Evolutionary conservation across 768 basidiomycete species (phyloP), one percentile per base, ranked within the genome.

Genomic region (Boletus speciosus): DNA sequence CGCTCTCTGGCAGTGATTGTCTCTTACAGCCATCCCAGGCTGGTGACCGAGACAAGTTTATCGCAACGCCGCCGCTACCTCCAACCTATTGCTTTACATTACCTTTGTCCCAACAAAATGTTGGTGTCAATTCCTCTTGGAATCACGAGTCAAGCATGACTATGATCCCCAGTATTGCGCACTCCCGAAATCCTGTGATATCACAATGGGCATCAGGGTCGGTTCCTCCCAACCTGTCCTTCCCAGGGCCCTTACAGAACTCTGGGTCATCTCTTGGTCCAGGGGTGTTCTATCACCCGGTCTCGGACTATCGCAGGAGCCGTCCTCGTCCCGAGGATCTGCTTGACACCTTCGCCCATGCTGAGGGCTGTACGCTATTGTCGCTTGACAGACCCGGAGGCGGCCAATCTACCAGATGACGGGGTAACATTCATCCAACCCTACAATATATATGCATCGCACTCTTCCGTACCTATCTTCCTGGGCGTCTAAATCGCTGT

Each of bases 291-390:
- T 43, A 21, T 45, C 51, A 42, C 36, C n/a, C 36, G 6, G 36
- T 41, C 46, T 48, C 64, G 32, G 55, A 54, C 9, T 40, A 31
- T 47, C 35, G 34, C 25, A 23, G 43, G 31, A 39, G 25, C 10
- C 41, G 48, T 38, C 56, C 44, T 31, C 40, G 29, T 46, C 23
- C 52, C 8, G 52, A 52, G 29, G 34, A 35, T 35, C 39, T 25
- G 14, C 27, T 37, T 31, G 10, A 16, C 19, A 41, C 49, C n/a
- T 35, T 40, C 32, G 5, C 51, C 9, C 16, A 47, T 19, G 9
- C 15, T 39, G 60, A 65, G n/a, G 41, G 35, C 27, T 52, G 34
- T 27, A 45, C 48, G 11, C n/a, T 25, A 6, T 45, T 50, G 25
- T 57, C 50, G 19, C 36, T 35, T 27, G 50, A 57, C 55, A 44